phyloP scores from a whole-genome alignment of 176 grass and related monocot genomes.

The Urochloa ruziziensis region DNA sequence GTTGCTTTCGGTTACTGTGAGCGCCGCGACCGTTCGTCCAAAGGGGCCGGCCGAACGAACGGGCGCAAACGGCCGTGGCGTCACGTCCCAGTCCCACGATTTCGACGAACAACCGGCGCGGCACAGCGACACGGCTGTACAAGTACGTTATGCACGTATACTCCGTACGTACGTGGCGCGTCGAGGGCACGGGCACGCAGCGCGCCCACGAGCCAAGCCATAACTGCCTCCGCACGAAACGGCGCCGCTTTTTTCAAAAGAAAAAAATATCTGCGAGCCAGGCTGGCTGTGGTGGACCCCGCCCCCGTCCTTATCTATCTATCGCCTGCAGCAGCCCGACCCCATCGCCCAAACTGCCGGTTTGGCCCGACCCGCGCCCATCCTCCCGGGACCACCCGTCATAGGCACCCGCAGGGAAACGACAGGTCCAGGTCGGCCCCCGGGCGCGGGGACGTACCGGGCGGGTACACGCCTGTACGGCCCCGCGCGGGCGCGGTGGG shows the following conservation, averaged over 20 bases:
- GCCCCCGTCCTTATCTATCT: too few relatives aligned
- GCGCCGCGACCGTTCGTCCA: neutral
- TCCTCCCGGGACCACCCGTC: neutral
- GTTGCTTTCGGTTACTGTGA: conserved; percentile 1
- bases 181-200: too few relatives aligned
- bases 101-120: neutral
- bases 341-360: neutral
- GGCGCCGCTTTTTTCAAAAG: neutral
- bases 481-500: neutral
- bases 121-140: neutral
- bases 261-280: conserved; percentile 28
- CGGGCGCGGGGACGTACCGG: neutral
- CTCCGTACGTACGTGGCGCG: neutral
- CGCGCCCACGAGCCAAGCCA: neutral
- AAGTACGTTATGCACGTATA: too few relatives aligned
- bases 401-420: neutral
- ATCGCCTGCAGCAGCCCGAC: neutral
- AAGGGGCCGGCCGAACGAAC: too few relatives aligned
- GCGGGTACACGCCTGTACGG: conserved; percentile 34
- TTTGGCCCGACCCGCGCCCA: neutral
- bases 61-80: neutral
- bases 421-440: neutral
- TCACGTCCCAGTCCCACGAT: neutral
- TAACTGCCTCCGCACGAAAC: conserved; percentile 15
- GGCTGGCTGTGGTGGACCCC: conserved; percentile 35